Evolutionary conservation across 352 stramenopile genomes (phyloP).

Genomic region (Saprolegnia diclina): DNA sequence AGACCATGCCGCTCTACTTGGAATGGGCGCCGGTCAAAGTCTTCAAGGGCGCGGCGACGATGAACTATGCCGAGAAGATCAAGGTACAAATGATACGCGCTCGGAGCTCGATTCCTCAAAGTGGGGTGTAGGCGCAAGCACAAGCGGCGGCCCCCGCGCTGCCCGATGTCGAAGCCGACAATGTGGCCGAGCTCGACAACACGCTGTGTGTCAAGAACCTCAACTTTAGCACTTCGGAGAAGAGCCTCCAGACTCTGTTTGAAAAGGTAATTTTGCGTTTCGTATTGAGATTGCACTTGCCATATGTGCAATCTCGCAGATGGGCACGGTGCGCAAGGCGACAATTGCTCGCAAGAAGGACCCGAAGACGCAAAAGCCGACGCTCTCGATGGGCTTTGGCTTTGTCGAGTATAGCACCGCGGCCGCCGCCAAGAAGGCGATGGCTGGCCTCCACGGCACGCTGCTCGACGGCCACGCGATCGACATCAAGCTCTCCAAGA

Average conservation of each 20-base stretch:
- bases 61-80: slow-evolving; percentile 16
- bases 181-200: slow-evolving; percentile 53
- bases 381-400: slow-evolving; percentile 97
- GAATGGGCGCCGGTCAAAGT: slow-evolving; percentile 95
- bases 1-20: slow-evolving; percentile 97
- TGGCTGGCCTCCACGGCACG: slow-evolving; percentile 65
- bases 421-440: slow-evolving; percentile 80
- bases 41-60: slow-evolving; percentile 39
- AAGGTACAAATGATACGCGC: slow-evolving; percentile 17
- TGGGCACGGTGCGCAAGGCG: slow-evolving; percentile 77
- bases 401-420: slow-evolving; percentile 96
- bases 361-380: slow-evolving; percentile 50
- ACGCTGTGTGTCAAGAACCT: slow-evolving; percentile 99
- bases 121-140: slow-evolving; percentile 41
- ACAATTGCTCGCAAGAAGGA: slow-evolving; percentile 81
- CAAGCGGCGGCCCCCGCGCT: slow-evolving; percentile 37
- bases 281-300: slow-evolving; percentile 49
- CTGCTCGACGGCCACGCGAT: slow-evolving; percentile 94
- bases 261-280: slow-evolving; percentile 42
- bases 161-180: slow-evolving; percentile 43
- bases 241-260: slow-evolving; percentile 70
- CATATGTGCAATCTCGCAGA: slow-evolving; percentile 31
- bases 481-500: slow-evolving; percentile 92
- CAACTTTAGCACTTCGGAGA: slow-evolving; percentile 95
- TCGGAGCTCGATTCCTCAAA: background rate